Evolutionary conservation across 768 basidiomycete species (phyloP), one percentile per base, ranked within the genome.

Genomic region (Boletus tylopilopsis): DNA sequence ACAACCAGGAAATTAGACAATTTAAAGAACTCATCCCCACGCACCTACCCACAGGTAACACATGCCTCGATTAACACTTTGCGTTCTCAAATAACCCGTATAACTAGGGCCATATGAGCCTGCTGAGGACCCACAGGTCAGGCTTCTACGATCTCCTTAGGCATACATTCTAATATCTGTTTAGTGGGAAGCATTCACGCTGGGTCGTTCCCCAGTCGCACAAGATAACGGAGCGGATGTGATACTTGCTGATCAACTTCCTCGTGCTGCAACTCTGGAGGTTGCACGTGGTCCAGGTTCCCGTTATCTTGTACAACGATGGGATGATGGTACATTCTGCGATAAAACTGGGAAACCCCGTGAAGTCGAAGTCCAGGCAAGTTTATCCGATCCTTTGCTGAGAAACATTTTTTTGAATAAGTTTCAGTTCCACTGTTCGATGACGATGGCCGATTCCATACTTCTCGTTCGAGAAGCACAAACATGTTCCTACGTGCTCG

Each of bases 351-450:
- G 87, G 13, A 80, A 79, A 68, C 78, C 78, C 47, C 85, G 96
- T 53, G 90, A 92, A 73, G 86, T 94, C 36, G 94, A 99, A 76
- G 85, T 99, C 27, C 96, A 99, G 83, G 93, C 88, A 55, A 57
- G 79, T 68, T 30, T 32, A 22, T 36, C 42, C 32, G 16, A 11
- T 50, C 34, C 12, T n/a, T 47, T 44, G 15, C 55, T 23, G 27
- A n/a, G n/a, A 24, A 23, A 47, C 37, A 44, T 43, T 21, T 37
- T 40, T 40, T 45, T 47, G 18, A 52, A 47, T 22, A 16, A 27
- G 37, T 30, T 34, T 52, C 65, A 94, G 90, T 94, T 93, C 66
- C 94, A 97, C 69, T 97, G 94, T 69, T 91, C 91, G 54, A 91
- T 92, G 90, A 87, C 89, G 45, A 91, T 89, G 75, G 82, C 89